phyloP scores from a whole-genome alignment of 176 grass and related monocot genomes.

The Zoysia pacifica region DNA sequence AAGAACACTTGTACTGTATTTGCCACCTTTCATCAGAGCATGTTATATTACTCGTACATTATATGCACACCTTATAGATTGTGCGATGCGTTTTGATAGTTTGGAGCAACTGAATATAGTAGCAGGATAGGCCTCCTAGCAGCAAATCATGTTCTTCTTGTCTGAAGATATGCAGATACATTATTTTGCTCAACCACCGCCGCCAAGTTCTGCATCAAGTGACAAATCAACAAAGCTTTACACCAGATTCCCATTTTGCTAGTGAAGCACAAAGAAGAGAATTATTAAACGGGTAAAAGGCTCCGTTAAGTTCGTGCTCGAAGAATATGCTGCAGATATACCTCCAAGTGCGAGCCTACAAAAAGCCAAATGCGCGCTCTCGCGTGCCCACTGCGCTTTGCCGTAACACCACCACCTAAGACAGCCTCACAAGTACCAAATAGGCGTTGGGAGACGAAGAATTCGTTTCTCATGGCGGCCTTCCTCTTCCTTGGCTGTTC shows the following conservation, averaged over 20 bases:
- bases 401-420: neutral
- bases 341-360: constrained; percentile 48
- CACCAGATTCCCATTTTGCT: constrained; percentile 41
- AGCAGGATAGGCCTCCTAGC: neutral
- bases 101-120: neutral
- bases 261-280: constrained; percentile 40
- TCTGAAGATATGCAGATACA: neutral
- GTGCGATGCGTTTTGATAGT: neutral
- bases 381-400: constrained; percentile 19
- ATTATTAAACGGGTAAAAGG: constrained; percentile 31
- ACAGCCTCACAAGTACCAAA: neutral
- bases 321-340: constrained; percentile 52
- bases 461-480: constrained; percentile 31
- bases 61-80: neutral
- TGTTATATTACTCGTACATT: neutral
- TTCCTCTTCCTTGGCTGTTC: neutral
- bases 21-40: neutral
- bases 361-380: constrained; percentile 31
- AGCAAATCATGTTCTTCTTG: neutral
- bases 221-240: constrained; percentile 32
- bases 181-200: constrained; percentile 39
- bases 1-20: too few relatives aligned
- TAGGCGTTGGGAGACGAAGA: neutral
- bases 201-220: constrained; percentile 37
- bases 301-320: constrained; percentile 34